phyloP scores from a whole-genome alignment of 805 yeast species.

The Candida broadrunensis region DNA sequence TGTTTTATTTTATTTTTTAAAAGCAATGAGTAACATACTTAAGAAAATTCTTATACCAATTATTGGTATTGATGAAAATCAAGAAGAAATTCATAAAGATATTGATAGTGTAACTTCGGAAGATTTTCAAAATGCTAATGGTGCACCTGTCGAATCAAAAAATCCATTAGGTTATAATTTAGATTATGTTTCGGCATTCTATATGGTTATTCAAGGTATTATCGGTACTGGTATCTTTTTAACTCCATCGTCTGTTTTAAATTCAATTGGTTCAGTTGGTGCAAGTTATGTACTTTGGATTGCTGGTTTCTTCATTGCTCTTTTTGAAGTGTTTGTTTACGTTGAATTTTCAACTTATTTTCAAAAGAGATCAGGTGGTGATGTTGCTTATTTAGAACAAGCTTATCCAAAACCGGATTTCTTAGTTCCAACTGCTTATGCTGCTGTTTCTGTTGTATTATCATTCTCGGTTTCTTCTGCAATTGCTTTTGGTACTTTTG shows the following conservation, averaged over 20 bases:
- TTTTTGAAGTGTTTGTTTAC: constrained; percentile 39
- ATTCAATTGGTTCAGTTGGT: constrained; percentile 41
- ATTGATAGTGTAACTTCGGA: not conserved
- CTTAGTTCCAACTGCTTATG: constrained; percentile 36
- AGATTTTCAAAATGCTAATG: constrained; percentile 18
- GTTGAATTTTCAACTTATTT: constrained; percentile 33
- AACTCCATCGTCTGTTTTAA: constrained; percentile 47
- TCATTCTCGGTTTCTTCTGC: constrained; percentile 60
- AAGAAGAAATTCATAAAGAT: not conserved
- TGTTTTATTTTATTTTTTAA: no score
- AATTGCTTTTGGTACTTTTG: constrained; percentile 63
- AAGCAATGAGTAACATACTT: not conserved
- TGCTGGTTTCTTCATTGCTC: constrained; percentile 34
- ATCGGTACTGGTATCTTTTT: constrained; percentile 44
- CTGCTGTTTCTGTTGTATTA: constrained; percentile 54
- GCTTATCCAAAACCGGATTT: constrained; percentile 32
- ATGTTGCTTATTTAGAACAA: constrained; percentile 36
- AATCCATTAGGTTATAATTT: constrained; percentile 40
- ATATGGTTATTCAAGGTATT: constrained; percentile 60
- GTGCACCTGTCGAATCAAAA: constrained; percentile 40
- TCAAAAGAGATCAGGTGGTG: constrained; percentile 33
- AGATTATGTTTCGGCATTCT: constrained; percentile 55
- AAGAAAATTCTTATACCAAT: constrained; percentile 4
- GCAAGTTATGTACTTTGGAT: constrained; percentile 42
- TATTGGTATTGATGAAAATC: constrained; percentile 5